phyloP scores from a whole-genome alignment of 257 asterid species.

The Solanum boliviense region DNA sequence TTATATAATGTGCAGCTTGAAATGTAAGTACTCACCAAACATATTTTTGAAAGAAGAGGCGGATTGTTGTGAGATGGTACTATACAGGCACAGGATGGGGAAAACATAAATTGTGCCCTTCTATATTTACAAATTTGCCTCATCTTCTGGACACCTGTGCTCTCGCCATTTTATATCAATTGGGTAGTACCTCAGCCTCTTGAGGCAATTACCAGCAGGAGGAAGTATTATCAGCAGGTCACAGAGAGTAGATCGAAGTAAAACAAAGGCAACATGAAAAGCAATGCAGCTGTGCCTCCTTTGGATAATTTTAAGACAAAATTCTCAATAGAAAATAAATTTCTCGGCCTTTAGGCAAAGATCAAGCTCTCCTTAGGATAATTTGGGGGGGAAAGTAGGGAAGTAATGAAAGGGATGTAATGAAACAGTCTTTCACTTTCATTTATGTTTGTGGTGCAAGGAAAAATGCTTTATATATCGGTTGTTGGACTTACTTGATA shows the following conservation, averaged over 20 bases:
- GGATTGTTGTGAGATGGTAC: not conserved
- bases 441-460: not conserved
- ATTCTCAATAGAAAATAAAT: not conserved
- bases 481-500: not conserved
- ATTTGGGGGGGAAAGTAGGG: not conserved
- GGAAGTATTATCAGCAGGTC: not conserved
- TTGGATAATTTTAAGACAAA: not conserved
- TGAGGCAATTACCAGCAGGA: not conserved
- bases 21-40: not conserved
- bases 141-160: not conserved
- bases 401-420: not conserved
- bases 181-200: not conserved
- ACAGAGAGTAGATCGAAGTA: not conserved
- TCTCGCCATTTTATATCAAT: not conserved
- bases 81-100: not conserved
- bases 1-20: not conserved
- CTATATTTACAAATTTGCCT: not conserved
- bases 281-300: not conserved
- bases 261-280: not conserved
- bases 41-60: not conserved
- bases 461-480: not conserved
- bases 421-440: not conserved
- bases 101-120: not conserved
- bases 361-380: not conserved
- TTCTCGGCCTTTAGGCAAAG: not conserved